Base-by-base conservation (phyloP, 2,329 filamentous ascomycete species). In the Hymenotorrendiella dingleyae region DNA sequence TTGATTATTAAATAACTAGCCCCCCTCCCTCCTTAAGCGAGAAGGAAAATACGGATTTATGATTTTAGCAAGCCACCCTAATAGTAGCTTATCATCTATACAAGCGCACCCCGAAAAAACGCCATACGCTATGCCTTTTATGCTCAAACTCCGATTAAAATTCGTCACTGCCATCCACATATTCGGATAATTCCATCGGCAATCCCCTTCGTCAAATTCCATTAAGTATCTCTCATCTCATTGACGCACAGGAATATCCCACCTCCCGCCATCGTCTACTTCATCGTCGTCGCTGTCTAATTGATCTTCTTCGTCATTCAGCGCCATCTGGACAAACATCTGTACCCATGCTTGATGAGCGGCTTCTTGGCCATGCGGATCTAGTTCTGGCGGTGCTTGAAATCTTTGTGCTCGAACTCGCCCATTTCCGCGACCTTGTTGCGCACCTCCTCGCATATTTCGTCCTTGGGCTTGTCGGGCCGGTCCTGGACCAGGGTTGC, bases 191-290 rank as follows among this genome's bases (percentile, higher is more conserved):
- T n/a, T n/a, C n/a, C n/a, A n/a, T n/a, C n/a, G n/a, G n/a, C n/a
- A n/a, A n/a, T 17, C 16, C 11, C 16, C 30, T 5, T 17, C 14
- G 17, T 20, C 8, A 6, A 6, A 11, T 9, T 10, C 8, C 6
- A 23, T 22, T 29, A 21, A 8, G 33, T 12, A n/a, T 29, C 21
- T 16, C 30, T 11, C n/a, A 22, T 32, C 27, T 30, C 34, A 24
- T 32, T 6, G 6, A 28, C 58, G 36, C 39, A 64, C 52, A 17
- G 57, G 51, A 50, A 64, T 58, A 67, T 69, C 61, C 72, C 72
- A 52, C 51, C 62, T 46, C 57, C 65, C 29, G 58, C 72, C 60
- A 59, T 73, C 46, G 62, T 74, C 16, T n/a, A n/a, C 32, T 43
- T 74, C 45, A 67, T 70, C 34, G 46, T 53, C 67, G 59, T 57